Conservation (phyloP, 345 rosid species). For the Microcos paniculata region DNA sequence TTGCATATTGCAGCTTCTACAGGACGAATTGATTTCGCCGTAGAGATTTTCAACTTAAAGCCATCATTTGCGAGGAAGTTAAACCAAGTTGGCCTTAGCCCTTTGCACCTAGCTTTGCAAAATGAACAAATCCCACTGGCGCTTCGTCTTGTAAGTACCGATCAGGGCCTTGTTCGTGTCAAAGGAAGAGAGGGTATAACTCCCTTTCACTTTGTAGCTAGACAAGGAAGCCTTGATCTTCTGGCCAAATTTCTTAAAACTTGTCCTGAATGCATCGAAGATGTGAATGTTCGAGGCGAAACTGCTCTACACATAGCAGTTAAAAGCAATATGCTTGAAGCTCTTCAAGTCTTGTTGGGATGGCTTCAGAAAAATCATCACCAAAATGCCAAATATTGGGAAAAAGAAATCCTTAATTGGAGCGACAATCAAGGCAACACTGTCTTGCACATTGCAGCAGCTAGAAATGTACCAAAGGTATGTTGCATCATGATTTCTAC, state of each 20-base stretch:
- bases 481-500: neutral
- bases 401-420: slow-evolving; percentile 15
- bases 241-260: slow-evolving; percentile 22
- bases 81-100: slow-evolving; percentile 21
- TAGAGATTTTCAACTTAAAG: slow-evolving; percentile 22
- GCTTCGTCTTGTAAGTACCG: neutral
- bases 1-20: slow-evolving; percentile 24
- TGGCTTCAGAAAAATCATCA: neutral
- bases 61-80: slow-evolving; percentile 26
- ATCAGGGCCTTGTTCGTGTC: too few relatives aligned
- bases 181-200: slow-evolving; percentile 29
- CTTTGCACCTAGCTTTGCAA: slow-evolving; percentile 22
- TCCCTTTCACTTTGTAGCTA: slow-evolving; percentile 19
- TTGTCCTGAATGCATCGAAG: slow-evolving; percentile 22
- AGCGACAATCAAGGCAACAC: slow-evolving; percentile 14
- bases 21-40: slow-evolving; percentile 12
- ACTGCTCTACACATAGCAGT: slow-evolving; percentile 30
- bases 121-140: neutral
- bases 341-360: slow-evolving; percentile 2
- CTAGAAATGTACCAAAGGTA: neutral
- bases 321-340: neutral
- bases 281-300: slow-evolving; percentile 20
- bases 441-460: slow-evolving; percentile 8
- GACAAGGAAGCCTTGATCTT: slow-evolving; percentile 2
- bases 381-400: neutral